Conservation (phyloP, 2,329 filamentous ascomycete genomes). For the Colletotrichum sp. region DNA sequence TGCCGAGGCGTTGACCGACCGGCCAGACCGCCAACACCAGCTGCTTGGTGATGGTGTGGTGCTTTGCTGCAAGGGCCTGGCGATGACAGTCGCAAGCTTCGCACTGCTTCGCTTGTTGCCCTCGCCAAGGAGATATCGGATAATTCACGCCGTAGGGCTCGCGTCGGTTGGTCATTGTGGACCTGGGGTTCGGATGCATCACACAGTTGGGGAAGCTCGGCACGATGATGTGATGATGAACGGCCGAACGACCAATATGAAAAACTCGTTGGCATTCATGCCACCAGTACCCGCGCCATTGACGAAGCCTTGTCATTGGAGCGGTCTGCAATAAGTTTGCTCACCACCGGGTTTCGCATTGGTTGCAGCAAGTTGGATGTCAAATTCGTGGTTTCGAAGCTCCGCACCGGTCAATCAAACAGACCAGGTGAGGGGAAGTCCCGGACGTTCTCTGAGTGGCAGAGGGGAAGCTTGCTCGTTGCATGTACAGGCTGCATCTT, state of each 20-base stretch:
- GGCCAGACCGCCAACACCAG: neutral
- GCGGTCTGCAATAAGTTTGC: neutral
- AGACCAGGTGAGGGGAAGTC: neutral
- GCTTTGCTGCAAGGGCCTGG: neutral
- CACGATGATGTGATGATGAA: neutral
- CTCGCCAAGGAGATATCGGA: neutral
- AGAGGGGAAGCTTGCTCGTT: neutral
- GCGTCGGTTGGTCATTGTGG: neutral
- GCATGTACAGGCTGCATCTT: neutral
- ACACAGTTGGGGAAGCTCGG: conserved; percentile 6
- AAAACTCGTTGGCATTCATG: neutral
- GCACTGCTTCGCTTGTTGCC: neutral
- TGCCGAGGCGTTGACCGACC: neutral
- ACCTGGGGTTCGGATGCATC: neutral
- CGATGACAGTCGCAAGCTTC: neutral
- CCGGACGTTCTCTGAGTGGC: neutral
- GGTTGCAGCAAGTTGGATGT: neutral
- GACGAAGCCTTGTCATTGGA: neutral
- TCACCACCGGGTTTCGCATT: neutral
- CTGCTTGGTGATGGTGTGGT: neutral
- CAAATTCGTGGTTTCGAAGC: neutral
- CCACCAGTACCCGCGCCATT: neutral
- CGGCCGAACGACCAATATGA: neutral
- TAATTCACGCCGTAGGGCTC: neutral
- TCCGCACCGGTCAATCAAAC: conserved; percentile 15